Conservation (phyloP, 768 basidiomycete species). For the Termitomyces sp. region DNA sequence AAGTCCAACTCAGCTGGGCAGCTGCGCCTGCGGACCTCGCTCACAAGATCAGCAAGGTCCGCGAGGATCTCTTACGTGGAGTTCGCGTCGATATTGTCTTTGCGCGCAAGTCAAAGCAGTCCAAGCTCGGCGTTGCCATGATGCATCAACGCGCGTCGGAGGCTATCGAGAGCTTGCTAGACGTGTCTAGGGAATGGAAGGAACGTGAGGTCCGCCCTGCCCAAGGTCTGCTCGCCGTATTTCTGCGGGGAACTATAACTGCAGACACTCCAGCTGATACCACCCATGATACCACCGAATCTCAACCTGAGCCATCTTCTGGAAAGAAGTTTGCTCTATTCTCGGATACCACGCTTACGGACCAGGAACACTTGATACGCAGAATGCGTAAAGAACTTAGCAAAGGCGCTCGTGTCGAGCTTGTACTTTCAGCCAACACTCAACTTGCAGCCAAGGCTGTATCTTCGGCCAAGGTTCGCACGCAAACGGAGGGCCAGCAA, state of each 20-base stretch:
- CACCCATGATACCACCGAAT: not conserved
- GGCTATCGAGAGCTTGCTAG: slow-evolving; percentile 35
- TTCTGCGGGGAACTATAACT: slow-evolving; percentile 32
- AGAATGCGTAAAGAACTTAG: not conserved
- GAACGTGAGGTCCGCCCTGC: slow-evolving; percentile 28
- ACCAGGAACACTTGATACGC: not conserved
- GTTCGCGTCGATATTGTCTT: slow-evolving; percentile 51
- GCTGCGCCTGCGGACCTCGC: slow-evolving; percentile 51
- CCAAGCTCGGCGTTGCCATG: slow-evolving; percentile 27
- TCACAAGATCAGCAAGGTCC: slow-evolving; percentile 59
- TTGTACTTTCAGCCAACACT: not conserved
- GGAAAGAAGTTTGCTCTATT: not conserved
- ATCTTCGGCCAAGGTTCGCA: not conserved
- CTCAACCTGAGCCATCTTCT: not conserved
- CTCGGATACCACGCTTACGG: not conserved
- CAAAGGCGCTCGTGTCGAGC: slow-evolving; percentile 1
- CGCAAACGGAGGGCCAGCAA: no score
- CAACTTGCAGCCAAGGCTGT: not conserved
- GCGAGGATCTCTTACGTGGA: slow-evolving; percentile 55
- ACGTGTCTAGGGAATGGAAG: slow-evolving; percentile 51
- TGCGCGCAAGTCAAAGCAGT: slow-evolving; percentile 38
- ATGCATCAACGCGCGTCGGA: slow-evolving; percentile 40
- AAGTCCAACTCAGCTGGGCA: slow-evolving; percentile 70
- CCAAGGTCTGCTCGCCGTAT: slow-evolving; percentile 30
- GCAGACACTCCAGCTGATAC: not conserved